Evolutionary conservation across 2,329 filamentous ascomycete species (phyloP), one percentile per base, ranked within the genome.

Genomic region (Alternaria sp.): DNA sequence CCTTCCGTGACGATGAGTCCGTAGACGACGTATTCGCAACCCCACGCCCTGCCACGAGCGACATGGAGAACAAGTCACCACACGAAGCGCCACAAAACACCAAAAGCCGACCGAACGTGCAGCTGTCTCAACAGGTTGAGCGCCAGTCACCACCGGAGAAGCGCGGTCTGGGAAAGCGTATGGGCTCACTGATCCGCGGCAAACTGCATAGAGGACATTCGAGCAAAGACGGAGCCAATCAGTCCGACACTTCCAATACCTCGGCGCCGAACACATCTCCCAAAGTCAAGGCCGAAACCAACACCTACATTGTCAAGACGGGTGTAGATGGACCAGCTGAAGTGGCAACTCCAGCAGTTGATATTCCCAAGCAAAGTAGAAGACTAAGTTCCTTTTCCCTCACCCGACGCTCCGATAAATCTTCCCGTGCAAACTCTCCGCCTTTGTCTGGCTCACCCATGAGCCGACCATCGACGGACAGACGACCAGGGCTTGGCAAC

Each of bases 351-450:
- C 65, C 68, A 3, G 64, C 67, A 4, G 60, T 72, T 13, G 67
- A 70, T 24, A 66, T 71, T 33, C 65, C 68, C 37, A 71, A 65
- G 57, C 65, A 61, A 39, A 60, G 66, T 40, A 61, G 74, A 33
- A 65, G 77, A 34, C 60, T 77, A 23, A 77, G 73, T 55, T 73
- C 78, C 3, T 78, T 79, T 46, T 78, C 77, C 1, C 68, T 78
- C 1, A 76, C 78, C 3, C 70, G 72, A 21, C 75, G 70, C 41
- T 76, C 79, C 2, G 75, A 77, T 39, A 70, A 68, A 29, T 75
- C 73, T 2, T 78, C 78, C 7, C 72, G 72, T 10, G 72, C 73
- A 24, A 72, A 74, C 57, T 76, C 76, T 2, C 78, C 78, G 8
- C 73, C 76, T 33, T 51, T 58, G 14, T 74, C 75, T 10, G 71